These are phyloP conservation scores for Diaporthe citrichinensis DNA, from an alignment of 2,329 filamentous ascomycete genomes.

Conservation along the genomic window DNA sequence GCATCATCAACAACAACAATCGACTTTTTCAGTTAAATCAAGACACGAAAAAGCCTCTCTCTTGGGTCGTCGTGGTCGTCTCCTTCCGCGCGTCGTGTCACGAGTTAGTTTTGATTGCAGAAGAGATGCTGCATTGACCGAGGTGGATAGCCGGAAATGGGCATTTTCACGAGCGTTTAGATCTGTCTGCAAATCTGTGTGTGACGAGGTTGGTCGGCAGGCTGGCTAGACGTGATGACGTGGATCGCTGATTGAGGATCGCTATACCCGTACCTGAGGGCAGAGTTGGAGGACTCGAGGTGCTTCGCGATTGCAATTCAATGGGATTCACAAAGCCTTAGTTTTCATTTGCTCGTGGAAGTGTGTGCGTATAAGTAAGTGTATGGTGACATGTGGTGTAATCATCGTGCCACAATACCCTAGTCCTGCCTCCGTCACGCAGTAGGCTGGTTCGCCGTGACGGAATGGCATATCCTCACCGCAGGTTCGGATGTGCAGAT, in stretches of 20 bases:
- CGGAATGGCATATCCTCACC: not conserved
- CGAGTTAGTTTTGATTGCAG: slow-evolving; percentile 57
- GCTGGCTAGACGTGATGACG: slow-evolving; percentile 67
- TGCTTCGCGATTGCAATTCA: slow-evolving; percentile 71
- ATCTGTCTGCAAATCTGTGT: slow-evolving; percentile 41
- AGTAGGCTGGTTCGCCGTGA: not conserved
- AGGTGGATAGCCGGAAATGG: slow-evolving; percentile 71
- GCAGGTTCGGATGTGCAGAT: not conserved
- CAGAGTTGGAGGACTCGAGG: slow-evolving; percentile 55
- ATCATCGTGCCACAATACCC: not conserved
- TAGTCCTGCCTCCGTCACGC: not conserved
- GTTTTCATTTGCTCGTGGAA: not conserved
- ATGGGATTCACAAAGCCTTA: slow-evolving; percentile 64
- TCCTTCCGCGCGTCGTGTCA: slow-evolving; percentile 58
- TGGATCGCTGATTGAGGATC: slow-evolving; percentile 75
- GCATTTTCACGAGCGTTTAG: slow-evolving; percentile 69
- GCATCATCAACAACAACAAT: slow-evolving; percentile 65
- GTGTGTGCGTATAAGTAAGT: not conserved
- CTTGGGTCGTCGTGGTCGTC: slow-evolving; percentile 60
- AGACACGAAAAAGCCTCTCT: slow-evolving; percentile 52
- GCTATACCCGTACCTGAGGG: slow-evolving; percentile 69
- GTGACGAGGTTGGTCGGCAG: slow-evolving; percentile 36
- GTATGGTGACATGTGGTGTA: slow-evolving; percentile 22
- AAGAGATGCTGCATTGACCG: slow-evolving; percentile 59
- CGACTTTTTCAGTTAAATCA: slow-evolving; percentile 50